phyloP scores from a whole-genome alignment of 371 early-diverging fungal species.

The Lichtheimia ornata region DNA sequence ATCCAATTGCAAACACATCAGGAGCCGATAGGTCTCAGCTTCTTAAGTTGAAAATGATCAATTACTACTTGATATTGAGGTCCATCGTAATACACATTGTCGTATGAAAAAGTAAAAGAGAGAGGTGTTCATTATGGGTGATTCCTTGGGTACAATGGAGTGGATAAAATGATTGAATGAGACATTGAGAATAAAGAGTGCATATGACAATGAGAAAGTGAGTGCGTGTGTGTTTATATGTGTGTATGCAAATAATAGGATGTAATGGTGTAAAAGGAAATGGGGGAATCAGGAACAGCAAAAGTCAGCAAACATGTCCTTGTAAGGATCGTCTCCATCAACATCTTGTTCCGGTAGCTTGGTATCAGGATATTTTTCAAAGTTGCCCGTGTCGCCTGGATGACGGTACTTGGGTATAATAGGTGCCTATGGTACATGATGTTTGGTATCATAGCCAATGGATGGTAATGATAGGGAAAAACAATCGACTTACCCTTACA shows the following conservation, averaged over 20 bases:
- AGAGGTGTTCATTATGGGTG: no score
- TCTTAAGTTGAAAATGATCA: no score
- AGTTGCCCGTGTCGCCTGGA: conserved; percentile 62
- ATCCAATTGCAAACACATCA: no score
- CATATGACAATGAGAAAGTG: neutral
- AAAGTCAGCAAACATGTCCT: conserved; percentile 38
- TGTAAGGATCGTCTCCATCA: conserved; percentile 36
- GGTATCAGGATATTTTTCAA: conserved; percentile 65
- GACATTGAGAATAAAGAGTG: no score
- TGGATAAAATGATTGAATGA: no score
- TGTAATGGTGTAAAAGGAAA: neutral
- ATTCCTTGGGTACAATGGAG: no score
- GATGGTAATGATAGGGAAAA: no score
- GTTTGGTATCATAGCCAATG: neutral
- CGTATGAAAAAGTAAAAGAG: no score
- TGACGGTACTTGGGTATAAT: conserved; percentile 20
- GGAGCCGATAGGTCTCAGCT: no score
- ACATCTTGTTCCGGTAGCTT: conserved; percentile 5
- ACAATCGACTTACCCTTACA: conserved; percentile 51
- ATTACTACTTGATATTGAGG: no score
- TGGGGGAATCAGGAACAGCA: neutral
- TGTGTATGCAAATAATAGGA: neutral
- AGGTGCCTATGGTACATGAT: conserved; percentile 36
- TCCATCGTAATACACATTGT: no score
- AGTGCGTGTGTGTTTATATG: conserved; percentile 1